A percentile compares a stretch with the other conserved stretches of the same genome.
phyloP scores from a whole-genome alignment of 176 grass and related monocot genomes.

The Triticum aestivum region IWGSC_CS_RefSeq_v2.1 NC_057814.1:201829769-201830268 shows the following conservation, averaged over 20 bases:
- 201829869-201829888: conserved; percentile 99
- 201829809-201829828: conserved; percentile 70
- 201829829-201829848: conserved; percentile 87
- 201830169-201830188: conserved; percentile 86
- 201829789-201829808: conserved; percentile 88
- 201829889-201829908: conserved; percentile 52
- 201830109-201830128: conserved; percentile 70
- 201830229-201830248: conserved; percentile 23
- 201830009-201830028: conserved; percentile 91
- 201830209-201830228: conserved; percentile 57
- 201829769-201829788: conserved; percentile 87
- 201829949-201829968: conserved; percentile 52
- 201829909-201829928: conserved; percentile 25
- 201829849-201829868: conserved; percentile 93
- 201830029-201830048: conserved; percentile 94
- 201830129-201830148: conserved; percentile 71
- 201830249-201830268: background rate
- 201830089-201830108: conserved; percentile 67
- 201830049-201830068: conserved; percentile 94
- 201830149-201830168: conserved; percentile 76
- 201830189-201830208: conserved; percentile 98
- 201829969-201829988: conserved; percentile 84
- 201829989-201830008: conserved; percentile 93
- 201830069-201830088: conserved; percentile 89
- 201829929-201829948: conserved; percentile 4